Evolutionary conservation across 768 basidiomycete genomes (phyloP).

Genomic region (Termitomyces sp.): DNA sequence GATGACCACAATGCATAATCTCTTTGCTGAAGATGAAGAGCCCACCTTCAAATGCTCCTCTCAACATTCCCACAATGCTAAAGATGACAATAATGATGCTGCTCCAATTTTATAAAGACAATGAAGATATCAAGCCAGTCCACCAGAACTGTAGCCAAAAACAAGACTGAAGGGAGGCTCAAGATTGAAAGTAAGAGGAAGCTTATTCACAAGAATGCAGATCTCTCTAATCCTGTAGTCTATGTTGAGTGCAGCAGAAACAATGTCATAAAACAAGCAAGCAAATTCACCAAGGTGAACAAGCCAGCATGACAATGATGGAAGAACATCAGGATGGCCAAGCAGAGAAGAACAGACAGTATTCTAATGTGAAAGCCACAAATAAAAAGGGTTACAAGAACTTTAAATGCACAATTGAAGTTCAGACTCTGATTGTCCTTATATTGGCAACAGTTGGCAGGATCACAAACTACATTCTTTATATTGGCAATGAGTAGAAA

Average conservation of each 20-base stretch:
- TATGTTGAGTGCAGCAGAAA: conserved; percentile 19
- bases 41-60: conserved; percentile 7
- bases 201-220: conserved; percentile 21
- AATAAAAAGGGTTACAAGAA: too few species aligned
- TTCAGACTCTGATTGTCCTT: too few species aligned
- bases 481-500: too few species aligned
- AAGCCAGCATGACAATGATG: background rate
- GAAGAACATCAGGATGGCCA: background rate
- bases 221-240: conserved; percentile 21
- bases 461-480: too few species aligned
- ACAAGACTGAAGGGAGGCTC: conserved; percentile 18
- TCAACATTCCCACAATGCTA: conserved; percentile 15
- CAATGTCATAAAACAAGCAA: conserved; percentile 24
- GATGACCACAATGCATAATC: conserved; percentile 27
- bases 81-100: conserved; percentile 16
- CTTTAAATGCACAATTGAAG: too few species aligned
- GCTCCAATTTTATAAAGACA: too few species aligned
- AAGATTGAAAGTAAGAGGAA: conserved; percentile 22
- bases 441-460: too few species aligned
- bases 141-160: conserved; percentile 20
- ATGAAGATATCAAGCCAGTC: too few species aligned
- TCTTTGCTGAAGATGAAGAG: conserved; percentile 25
- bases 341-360: background rate
- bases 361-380: background rate
- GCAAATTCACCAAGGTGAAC: conserved; percentile 18